phyloP scores from a whole-genome alignment of 1,284 basidiomycete genomes.

The Sporisorium scitamineum region DNA sequence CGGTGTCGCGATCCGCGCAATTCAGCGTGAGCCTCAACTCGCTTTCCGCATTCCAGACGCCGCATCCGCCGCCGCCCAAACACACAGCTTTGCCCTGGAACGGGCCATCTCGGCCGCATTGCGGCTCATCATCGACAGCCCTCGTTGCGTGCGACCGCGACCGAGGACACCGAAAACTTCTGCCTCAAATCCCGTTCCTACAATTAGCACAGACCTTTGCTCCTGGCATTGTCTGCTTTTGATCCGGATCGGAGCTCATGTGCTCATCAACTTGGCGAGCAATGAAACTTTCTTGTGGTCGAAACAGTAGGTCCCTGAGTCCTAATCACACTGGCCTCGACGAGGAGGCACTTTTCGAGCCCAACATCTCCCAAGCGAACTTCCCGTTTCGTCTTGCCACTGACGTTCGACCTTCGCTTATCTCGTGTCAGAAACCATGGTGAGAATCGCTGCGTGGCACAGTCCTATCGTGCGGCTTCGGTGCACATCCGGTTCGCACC shows the following conservation, averaged over 20 bases:
- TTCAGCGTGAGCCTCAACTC: neutral
- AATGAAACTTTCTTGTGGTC: neutral
- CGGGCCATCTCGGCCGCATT: neutral
- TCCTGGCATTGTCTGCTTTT: too few species aligned
- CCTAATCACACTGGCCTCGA: too few species aligned
- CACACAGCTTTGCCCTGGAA: neutral
- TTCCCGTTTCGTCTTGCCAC: neutral
- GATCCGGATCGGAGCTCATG: neutral
- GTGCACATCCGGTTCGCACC: neutral
- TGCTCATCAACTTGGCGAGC: neutral
- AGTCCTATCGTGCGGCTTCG: neutral
- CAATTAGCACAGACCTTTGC: too few species aligned
- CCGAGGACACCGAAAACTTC: neutral
- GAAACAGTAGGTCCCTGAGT: neutral
- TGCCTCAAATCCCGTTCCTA: too few species aligned
- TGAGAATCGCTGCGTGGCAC: neutral
- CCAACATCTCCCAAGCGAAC: neutral
- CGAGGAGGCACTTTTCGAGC: neutral
- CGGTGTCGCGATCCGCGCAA: too few species aligned
- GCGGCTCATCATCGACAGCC: slow-evolving; percentile 2
- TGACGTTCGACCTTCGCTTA: neutral
- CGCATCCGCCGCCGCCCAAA: slow-evolving; percentile 6
- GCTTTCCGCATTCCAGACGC: neutral
- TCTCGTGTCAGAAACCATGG: neutral
- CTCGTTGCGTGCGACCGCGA: neutral